Evolutionary conservation across 2,329 filamentous ascomycete genomes (phyloP), one percentile per base, ranked within the genome.

Genomic region (Pestalotiopsis sp.): DNA sequence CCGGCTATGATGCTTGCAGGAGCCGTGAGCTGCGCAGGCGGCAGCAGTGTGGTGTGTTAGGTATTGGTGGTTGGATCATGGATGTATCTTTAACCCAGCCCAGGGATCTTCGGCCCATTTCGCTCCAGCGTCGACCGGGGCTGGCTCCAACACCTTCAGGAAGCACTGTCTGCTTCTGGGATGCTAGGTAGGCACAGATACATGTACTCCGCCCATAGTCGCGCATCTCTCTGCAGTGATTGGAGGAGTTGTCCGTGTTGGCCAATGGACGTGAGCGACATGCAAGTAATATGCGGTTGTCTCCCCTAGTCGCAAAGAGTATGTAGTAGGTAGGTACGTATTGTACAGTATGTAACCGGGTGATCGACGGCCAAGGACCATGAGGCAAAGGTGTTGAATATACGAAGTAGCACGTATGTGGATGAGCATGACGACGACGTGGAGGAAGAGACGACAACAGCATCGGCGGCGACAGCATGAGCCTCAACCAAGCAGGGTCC

Each of bases 1-100:
- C 64, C 52, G 64, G 55, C 64, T 66, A n/a, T 49, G n/a, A 39
- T 59, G 64, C 64, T 66, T 66, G 64, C 55, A 66, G 52, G 45
- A 65, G 64, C 64, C 64, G 64, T 66, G 36, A 38, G 23, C 36
- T 52, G 58, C 20, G 64, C 27, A 59, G 64, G 17, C 52, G 25
- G 36, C 45, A 52, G 45, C 45, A 20, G 9, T 52, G 45, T 52
- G 45, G 41, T 49, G n/a, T 14, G 41, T 49, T 14, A 14, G n/a
- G 13, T 49, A 49, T 49, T 49, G 41, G 14, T 49, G 41, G 41
- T 52, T 60, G 25, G 31, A 14, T 60, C 14, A 14, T 60, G 31
- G 57, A 23, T 27, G 12, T 36, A 5, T 60, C 20, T 27, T 27
- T 17, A 20, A 27, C 23, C 45, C 60, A 38, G 36, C 27, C 57